A percentile compares a stretch with the other conserved stretches of the same genome.
Evolutionary conservation across 768 basidiomycete genomes (phyloP).

Genomic region (Mycena capillaripes): DNA sequence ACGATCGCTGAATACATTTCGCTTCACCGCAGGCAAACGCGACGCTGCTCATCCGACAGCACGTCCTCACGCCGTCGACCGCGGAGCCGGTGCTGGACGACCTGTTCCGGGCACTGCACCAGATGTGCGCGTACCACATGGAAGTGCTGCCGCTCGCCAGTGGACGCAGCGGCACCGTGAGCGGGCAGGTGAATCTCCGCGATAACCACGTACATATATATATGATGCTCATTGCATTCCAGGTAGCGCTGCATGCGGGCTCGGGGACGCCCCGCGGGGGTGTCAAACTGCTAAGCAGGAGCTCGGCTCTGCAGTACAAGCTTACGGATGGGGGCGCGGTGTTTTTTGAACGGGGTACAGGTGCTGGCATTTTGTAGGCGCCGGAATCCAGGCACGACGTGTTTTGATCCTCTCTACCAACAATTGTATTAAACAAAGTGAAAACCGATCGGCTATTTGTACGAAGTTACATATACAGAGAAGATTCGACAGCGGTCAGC

Average conservation of each 20-base stretch:
- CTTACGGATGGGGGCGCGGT: constrained; percentile 74
- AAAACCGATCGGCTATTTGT: not conserved
- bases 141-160: constrained; percentile 81
- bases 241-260: constrained; percentile 76
- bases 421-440: not conserved
- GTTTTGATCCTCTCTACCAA: not conserved
- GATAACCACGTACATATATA: not conserved
- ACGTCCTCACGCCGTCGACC: constrained; percentile 60
- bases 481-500: not conserved
- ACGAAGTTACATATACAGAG: not conserved
- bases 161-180: constrained; percentile 83
- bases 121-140: constrained; percentile 76
- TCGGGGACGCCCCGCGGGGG: constrained; percentile 51
- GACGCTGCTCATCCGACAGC: constrained; percentile 75
- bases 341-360: constrained; percentile 83
- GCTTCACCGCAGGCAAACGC: constrained; percentile 58
- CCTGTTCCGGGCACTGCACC: constrained; percentile 69
- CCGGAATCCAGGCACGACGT: too few species aligned
- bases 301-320: constrained; percentile 76
- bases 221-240: not conserved
- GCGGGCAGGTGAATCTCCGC: constrained; percentile 73
- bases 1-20: not conserved
- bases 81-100: constrained; percentile 65
- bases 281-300: constrained; percentile 63
- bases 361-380: constrained; percentile 60